These are phyloP conservation scores for Cyberlindnera euphorbiiphila DNA, from an alignment of 805 yeast genomes.

Conservation along the genomic window DNA sequence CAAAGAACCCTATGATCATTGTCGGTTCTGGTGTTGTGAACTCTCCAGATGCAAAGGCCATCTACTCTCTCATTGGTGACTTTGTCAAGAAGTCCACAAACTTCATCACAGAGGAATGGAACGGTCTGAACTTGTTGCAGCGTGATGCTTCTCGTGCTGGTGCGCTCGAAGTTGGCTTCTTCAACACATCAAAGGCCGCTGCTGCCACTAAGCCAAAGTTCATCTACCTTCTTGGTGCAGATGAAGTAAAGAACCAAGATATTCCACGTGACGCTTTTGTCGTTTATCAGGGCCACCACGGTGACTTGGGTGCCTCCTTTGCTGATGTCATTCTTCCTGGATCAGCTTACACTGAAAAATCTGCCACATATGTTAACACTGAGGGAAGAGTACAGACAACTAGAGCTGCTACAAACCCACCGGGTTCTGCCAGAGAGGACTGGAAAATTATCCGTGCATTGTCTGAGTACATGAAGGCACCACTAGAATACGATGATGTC, in stretches of 20 bases:
- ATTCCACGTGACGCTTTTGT: constrained; percentile 85
- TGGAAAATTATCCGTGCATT: constrained; percentile 85
- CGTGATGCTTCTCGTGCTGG: constrained; percentile 88
- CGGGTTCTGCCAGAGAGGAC: constrained; percentile 88
- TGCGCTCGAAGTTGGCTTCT: constrained; percentile 81
- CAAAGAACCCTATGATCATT: constrained; percentile 72
- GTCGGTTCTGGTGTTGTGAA: constrained; percentile 79
- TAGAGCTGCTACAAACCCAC: constrained; percentile 83
- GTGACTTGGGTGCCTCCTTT: constrained; percentile 81
- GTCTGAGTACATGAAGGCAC: constrained; percentile 66
- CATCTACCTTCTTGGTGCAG: constrained; percentile 80
- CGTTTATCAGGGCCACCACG: constrained; percentile 88
- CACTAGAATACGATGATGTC: constrained; percentile 74
- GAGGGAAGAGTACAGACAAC: constrained; percentile 87
- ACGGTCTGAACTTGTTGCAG: constrained; percentile 74
- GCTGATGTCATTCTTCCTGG: constrained; percentile 89
- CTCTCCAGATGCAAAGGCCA: constrained; percentile 57
- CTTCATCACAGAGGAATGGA: constrained; percentile 72
- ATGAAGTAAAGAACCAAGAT: constrained; percentile 63
- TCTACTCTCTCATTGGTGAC: constrained; percentile 55
- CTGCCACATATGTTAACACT: constrained; percentile 81
- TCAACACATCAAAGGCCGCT: constrained; percentile 33
- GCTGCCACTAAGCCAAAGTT: constrained; percentile 61
- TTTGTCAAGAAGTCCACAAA: constrained; percentile 53
- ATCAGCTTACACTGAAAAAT: constrained; percentile 83